These are phyloP conservation scores for Mediolabrus comicus DNA, from an alignment of 108 stramenopile genomes.

Conservation along the genomic window DNA sequence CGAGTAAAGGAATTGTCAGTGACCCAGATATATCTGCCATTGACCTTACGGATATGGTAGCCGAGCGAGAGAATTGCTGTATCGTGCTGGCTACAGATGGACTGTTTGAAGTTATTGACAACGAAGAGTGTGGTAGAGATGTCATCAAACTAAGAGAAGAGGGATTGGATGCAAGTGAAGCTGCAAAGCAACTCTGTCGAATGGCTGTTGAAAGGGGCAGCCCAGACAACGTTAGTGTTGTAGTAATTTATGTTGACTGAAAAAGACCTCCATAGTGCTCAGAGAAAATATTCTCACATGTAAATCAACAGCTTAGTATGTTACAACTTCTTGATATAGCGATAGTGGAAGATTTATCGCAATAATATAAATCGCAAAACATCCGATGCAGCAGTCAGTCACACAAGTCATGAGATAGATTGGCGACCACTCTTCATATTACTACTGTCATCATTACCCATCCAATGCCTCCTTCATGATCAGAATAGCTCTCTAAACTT, in stretches of 20 bases:
- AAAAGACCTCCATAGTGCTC: no score
- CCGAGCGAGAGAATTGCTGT: constrained; percentile 43
- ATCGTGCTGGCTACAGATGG: constrained; percentile 77
- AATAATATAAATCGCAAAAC: no score
- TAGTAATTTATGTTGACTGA: constrained; percentile 64
- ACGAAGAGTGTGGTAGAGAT: constrained; percentile 67
- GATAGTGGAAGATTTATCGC: no score
- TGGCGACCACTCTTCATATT: no score
- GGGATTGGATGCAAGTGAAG: constrained; percentile 51
- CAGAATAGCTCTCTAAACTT: no score
- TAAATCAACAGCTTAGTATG: no score
- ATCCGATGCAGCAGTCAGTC: no score
- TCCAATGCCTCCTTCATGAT: no score
- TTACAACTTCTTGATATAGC: no score
- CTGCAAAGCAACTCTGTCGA: constrained; percentile 62
- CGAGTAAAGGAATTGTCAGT: constrained; percentile 76
- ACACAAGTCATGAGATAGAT: no score
- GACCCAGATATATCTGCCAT: constrained; percentile 59
- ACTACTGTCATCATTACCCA: no score
- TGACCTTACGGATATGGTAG: constrained; percentile 21
- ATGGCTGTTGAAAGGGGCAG: constrained; percentile 75
- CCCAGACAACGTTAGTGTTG: constrained; percentile 73
- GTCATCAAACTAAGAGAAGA: constrained; percentile 49
- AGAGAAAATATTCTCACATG: no score
- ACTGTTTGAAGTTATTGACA: constrained; percentile 79